Evolutionary conservation across 371 early-diverging fungal genomes (phyloP).

Genomic region (Dinochytrium kinnereticum): DNA sequence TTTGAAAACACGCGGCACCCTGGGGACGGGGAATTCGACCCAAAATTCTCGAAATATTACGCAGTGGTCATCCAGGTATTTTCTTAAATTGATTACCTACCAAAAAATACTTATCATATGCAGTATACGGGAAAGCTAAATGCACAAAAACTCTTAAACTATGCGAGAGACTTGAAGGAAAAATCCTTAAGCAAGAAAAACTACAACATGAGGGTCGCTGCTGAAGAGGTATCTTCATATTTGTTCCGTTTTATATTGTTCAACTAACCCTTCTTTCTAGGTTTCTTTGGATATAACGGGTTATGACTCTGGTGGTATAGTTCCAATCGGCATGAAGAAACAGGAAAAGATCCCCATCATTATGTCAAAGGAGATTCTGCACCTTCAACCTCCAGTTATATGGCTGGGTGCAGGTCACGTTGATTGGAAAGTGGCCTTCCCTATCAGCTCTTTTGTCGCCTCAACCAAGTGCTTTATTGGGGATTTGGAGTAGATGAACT

Average conservation of each 20-base stretch:
- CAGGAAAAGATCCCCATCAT: constrained; percentile 65
- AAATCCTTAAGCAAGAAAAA: constrained; percentile 37
- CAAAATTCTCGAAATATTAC: constrained; percentile 44
- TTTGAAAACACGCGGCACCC: constrained; percentile 78
- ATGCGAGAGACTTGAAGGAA: constrained; percentile 52
- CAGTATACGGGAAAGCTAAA: constrained; percentile 77
- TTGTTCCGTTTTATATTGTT: constrained; percentile 66
- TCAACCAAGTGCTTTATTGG: constrained; percentile 63
- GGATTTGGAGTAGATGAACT: constrained; percentile 58
- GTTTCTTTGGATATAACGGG: constrained; percentile 68
- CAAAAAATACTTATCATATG: neutral
- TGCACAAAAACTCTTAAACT: constrained; percentile 67
- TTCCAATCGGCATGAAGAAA: constrained; percentile 69
- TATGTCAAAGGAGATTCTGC: constrained; percentile 62
- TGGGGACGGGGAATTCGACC: constrained; percentile 35
- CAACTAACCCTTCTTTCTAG: neutral
- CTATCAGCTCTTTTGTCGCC: constrained; percentile 67
- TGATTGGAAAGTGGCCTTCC: constrained; percentile 85
- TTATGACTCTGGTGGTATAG: constrained; percentile 71
- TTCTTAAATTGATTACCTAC: no score
- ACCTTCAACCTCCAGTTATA: constrained; percentile 73
- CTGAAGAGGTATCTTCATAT: constrained; percentile 54
- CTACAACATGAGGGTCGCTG: constrained; percentile 54
- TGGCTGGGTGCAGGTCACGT: constrained; percentile 89
- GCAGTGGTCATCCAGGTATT: constrained; percentile 45